phyloP scores from a whole-genome alignment of 345 rosid genomes.

The Turnera subulata region DNA sequence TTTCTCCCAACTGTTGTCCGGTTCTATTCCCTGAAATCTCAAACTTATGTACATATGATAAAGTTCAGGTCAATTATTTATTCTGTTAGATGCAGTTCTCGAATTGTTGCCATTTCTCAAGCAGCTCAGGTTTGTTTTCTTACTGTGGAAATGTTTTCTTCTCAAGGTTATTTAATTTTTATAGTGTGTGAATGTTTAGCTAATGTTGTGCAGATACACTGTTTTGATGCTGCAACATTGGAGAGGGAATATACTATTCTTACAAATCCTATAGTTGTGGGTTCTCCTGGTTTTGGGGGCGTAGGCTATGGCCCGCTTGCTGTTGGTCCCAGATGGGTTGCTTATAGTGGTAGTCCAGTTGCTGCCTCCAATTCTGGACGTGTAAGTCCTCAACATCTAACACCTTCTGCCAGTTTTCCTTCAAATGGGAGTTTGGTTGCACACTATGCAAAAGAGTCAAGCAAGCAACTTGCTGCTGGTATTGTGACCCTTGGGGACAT shows the following conservation, averaged over 20 bases:
- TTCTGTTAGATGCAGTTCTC: conserved; percentile 85
- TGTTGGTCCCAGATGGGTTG: conserved; percentile 93
- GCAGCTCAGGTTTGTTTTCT: conserved; percentile 61
- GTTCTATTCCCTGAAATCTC: conserved; percentile 79
- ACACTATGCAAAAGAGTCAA: conserved; percentile 80
- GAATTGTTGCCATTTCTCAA: conserved; percentile 79
- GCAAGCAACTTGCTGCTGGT: conserved; percentile 90
- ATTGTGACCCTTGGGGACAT: conserved; percentile 79
- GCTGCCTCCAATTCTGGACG: conserved; percentile 41
- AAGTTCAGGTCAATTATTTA: conserved; percentile 73
- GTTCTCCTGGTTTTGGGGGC: conserved; percentile 50
- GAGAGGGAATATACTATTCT: conserved; percentile 55
- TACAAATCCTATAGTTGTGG: conserved; percentile 54
- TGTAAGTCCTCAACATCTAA: conserved; percentile 61
- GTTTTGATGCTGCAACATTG: conserved; percentile 64
- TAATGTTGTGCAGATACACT: conserved; percentile 60
- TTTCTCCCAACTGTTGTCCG: conserved; percentile 48
- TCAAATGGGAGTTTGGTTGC: conserved; percentile 60
- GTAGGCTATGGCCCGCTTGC: conserved; percentile 93
- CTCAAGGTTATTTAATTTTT: too few species aligned
- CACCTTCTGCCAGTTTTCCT: conserved; percentile 45
- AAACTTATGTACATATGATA: conserved; percentile 59
- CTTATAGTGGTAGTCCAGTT: conserved; percentile 79
- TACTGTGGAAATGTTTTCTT: background rate
- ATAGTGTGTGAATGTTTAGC: too few species aligned